Evolutionary conservation across 768 basidiomycete species (phyloP), one percentile per base, ranked within the genome.

Genomic region (Trametes maxima): DNA sequence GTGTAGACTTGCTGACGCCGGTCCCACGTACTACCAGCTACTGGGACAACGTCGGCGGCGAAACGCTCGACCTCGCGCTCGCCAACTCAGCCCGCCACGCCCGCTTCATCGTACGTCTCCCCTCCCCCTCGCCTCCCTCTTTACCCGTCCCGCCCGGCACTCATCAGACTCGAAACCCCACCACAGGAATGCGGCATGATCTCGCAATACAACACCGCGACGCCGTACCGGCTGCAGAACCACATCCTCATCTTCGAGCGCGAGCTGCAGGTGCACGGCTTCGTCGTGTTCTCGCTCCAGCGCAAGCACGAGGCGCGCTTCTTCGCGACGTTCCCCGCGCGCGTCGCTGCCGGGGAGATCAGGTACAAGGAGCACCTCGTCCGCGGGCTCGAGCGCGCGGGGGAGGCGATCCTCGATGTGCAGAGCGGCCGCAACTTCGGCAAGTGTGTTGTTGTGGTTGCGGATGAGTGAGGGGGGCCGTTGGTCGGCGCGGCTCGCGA

Each of bases 361-460:
- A 72, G 76, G 68, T 72, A 75, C 65, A 58, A 68, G 57, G 74
- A 80, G 66, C 62, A 77, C 62, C 49, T 68, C 46, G 65, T 65
- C 52, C 54, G 66, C 50, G 74, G 78, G 11, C 66, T 80, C 13
- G 69, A 75, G 57, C 60, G 70, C 36, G 72, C 69, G 2, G 74
- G 74, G 1, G 62, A 77, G 59, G 77, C 74, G 45, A 65, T 80
- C 45, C 11, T 69, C 8, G 72, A 72, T 21, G 69, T 78, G 40
- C 72, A 74, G 69, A 69, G 62, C 37, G 77, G 77, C 7, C 62
- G 47, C 25, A 73, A 76, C 63, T 70, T 64, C 3, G 76, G 71
- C 5, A 79, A 79, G 69, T 69, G 66, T 25, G 75, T 78, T 22
- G 64, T 79, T 33, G 52, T 71, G 12, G 70, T 76, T 5, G 70